phyloP scores from a whole-genome alignment of 371 early-diverging fungal genomes.

The Fennellomyces sp. region DNA sequence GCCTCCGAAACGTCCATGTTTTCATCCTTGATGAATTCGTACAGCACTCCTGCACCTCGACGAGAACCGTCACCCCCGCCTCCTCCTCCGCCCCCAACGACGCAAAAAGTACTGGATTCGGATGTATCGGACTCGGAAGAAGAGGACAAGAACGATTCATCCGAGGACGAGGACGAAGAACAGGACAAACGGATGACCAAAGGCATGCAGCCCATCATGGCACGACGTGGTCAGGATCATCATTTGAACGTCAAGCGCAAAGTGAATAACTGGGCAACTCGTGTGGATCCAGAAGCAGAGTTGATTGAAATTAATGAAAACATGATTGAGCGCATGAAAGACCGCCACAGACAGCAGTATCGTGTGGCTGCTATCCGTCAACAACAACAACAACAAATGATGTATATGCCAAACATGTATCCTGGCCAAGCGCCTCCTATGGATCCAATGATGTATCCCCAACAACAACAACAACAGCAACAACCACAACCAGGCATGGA shows the following conservation, averaged over 20 bases:
- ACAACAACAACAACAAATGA: conserved; percentile 30
- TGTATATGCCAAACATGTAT: neutral
- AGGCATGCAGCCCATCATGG: conserved; percentile 44
- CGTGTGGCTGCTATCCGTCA: conserved; percentile 41
- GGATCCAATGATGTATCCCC: conserved; percentile 2
- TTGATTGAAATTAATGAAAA: conserved; percentile 30
- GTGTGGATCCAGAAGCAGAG: conserved; percentile 36
- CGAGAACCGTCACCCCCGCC: neutral
- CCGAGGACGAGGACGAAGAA: conserved; percentile 15
- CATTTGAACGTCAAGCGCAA: conserved; percentile 39
- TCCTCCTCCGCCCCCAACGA: conserved; percentile 10
- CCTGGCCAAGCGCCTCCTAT: neutral
- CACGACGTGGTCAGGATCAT: conserved; percentile 39
- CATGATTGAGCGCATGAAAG: conserved; percentile 47
- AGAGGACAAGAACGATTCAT: conserved; percentile 17
- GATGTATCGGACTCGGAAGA: conserved; percentile 44
- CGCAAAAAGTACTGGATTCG: conserved; percentile 40
- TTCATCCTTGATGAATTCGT: conserved; percentile 21
- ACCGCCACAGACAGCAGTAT: conserved; percentile 44
- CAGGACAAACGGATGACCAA: conserved; percentile 6
- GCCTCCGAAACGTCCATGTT: conserved; percentile 27
- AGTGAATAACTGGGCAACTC: conserved; percentile 39
- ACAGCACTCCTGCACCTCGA: neutral
- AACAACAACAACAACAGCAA: neutral
- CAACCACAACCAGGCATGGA: neutral